These are phyloP conservation scores for Phytophthora idaei DNA, from an alignment of 352 stramenopile genomes.

Conservation along the genomic window DNA sequence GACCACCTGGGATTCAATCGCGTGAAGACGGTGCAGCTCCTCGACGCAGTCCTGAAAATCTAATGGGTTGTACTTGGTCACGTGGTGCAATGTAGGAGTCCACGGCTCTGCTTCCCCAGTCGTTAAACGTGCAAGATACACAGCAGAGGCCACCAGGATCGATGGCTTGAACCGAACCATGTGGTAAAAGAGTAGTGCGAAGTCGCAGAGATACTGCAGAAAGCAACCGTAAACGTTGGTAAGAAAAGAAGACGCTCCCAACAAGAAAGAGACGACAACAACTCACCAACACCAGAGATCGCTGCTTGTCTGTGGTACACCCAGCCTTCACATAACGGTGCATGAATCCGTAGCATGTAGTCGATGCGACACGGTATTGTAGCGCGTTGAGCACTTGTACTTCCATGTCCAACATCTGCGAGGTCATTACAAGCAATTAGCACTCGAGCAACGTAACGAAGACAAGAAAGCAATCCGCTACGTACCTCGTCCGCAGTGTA, in stretches of 20 bases:
- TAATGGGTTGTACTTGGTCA: constrained; percentile 74
- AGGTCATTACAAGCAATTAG: constrained; percentile 10
- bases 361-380: constrained; percentile 79
- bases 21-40: constrained; percentile 68
- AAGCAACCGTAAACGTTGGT: constrained; percentile 2
- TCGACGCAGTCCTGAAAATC: constrained; percentile 72
- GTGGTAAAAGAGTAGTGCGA: constrained; percentile 68
- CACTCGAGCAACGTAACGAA: not conserved
- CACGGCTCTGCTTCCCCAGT: constrained; percentile 65
- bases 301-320: constrained; percentile 59
- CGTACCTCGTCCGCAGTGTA: constrained; percentile 89
- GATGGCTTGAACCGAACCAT: constrained; percentile 81
- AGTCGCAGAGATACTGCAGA: constrained; percentile 76
- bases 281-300: constrained; percentile 66
- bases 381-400: constrained; percentile 73
- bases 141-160: constrained; percentile 66
- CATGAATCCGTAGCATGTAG: constrained; percentile 78
- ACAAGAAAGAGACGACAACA: not conserved
- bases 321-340: constrained; percentile 65
- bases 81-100: constrained; percentile 84
- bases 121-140: constrained; percentile 79
- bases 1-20: constrained; percentile 63
- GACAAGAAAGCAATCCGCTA: not conserved
- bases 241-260: not conserved
- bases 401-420: constrained; percentile 87